Base-by-base conservation (phyloP, 1,284 basidiomycete species). In the Cystobasidium pallidum region DNA sequence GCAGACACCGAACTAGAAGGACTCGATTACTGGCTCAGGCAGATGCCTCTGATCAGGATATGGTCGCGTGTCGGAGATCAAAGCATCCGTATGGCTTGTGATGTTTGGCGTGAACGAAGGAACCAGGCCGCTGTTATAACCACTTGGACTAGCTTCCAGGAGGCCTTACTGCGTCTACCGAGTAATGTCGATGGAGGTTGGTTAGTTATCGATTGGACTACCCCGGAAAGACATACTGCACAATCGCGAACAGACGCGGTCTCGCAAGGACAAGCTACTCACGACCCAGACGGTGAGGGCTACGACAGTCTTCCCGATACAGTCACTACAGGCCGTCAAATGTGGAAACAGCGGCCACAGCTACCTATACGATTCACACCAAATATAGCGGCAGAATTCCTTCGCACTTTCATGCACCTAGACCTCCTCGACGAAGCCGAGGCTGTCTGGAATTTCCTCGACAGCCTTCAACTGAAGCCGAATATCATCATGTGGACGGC, bases 401-500 rank as follows among this genome's bases (percentile, higher is more conserved):
- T 64, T 13, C 43, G 61, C 2, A 63, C 68, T 15, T 64, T 71
- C 61, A 30, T 71, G 43, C 61, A 71, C n/a, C 4, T 71, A 4
- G 61, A 49, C n/a, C 41, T 64, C 24, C 45, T 28, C 17, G 36
- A 36, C 21, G 43, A 62, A 21, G 68, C 61, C 6, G 49, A 71
- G 47, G 45, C 59, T 21, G 49, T 45, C 13, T 71, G 68, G 68
- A 47, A 54, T 24, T 71, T 54, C 39, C 21, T 71, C 6, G 15
- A 63, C 17, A 15, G 2, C 2, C 47, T 52, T 7, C 6, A 43
- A 4, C 39, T 54, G 13, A 17, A 21, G 34, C 68, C 68, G 11
- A 28, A 32, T 19, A 51, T 71, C 21, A 34, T 43, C 24, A 71
- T 71, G 68, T 71, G 68, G 68, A 71, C 32, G 13, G 68, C 68